phyloP scores from a whole-genome alignment of 306 rosid species.

The Ormosia emarginata region DNA sequence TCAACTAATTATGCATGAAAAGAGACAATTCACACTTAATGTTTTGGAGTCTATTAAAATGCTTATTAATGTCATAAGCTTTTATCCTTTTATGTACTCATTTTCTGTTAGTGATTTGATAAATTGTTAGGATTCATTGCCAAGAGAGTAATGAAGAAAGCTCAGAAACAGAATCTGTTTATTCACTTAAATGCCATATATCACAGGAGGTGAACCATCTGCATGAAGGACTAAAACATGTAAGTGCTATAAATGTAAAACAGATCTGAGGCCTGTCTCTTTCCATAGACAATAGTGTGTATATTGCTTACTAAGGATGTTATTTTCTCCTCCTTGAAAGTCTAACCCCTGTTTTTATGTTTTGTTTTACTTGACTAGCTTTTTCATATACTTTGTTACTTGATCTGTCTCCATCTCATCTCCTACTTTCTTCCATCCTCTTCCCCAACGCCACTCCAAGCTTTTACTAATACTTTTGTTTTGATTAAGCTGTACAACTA shows the following conservation, averaged over 20 bases:
- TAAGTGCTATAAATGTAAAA: constrained; percentile 37
- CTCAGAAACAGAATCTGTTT: constrained; percentile 92
- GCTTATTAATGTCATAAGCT: background rate
- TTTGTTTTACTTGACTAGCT: background rate
- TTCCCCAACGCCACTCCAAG: background rate
- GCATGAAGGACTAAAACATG: constrained; percentile 96
- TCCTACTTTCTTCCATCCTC: background rate
- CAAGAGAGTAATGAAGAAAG: constrained; percentile 97
- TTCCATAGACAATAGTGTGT: background rate
- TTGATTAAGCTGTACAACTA: background rate
- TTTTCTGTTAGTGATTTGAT: constrained; percentile 26
- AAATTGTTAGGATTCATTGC: constrained; percentile 72
- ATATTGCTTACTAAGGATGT: background rate
- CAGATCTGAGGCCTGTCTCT: background rate
- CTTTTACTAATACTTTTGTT: background rate
- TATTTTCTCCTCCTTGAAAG: background rate
- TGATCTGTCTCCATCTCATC: background rate
- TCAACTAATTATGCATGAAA: background rate
- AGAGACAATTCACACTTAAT: background rate
- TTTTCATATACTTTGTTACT: background rate
- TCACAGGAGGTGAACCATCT: constrained; percentile 98
- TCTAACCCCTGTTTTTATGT: background rate
- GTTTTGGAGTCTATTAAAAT: background rate
- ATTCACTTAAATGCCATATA: constrained; percentile 97
- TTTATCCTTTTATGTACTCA: constrained; percentile 16